These are phyloP conservation scores for Zygotorulaspora chibaensis DNA, from an alignment of 805 yeast genomes.

Conservation along the genomic window DNA sequence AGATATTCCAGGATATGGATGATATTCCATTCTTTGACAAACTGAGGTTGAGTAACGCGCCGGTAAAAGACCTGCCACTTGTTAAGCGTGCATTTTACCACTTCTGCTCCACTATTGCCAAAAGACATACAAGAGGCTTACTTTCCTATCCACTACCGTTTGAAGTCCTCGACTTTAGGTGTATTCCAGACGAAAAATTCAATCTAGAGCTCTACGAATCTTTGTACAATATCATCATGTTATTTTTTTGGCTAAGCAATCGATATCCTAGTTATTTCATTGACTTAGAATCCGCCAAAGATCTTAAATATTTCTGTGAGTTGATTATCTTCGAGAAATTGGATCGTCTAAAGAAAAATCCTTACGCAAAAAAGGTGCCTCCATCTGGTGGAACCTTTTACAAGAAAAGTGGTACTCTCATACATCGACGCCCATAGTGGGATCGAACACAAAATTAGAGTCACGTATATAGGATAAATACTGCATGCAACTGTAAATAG, in stretches of 20 bases:
- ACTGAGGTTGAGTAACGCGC: slow-evolving; percentile 56
- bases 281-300: slow-evolving; percentile 69
- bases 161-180: slow-evolving; percentile 24
- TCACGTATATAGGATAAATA: neutral
- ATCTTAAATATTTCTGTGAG: slow-evolving; percentile 67
- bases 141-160: slow-evolving; percentile 45
- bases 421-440: neutral
- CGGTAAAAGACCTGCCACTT: slow-evolving; percentile 43
- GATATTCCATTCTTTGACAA: slow-evolving; percentile 53
- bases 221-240: slow-evolving; percentile 59
- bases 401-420: slow-evolving; percentile 2
- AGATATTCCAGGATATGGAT: slow-evolving; percentile 41
- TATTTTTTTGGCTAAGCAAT: slow-evolving; percentile 82
- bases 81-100: slow-evolving; percentile 43
- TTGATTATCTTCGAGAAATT: slow-evolving; percentile 39
- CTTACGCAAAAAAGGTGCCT: slow-evolving; percentile 20
- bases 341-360: slow-evolving; percentile 32
- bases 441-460: neutral
- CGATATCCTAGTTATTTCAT: slow-evolving; percentile 79
- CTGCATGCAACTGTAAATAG: neutral
- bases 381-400: slow-evolving; percentile 5
- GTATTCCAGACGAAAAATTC: slow-evolving; percentile 23
- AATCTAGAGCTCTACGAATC: slow-evolving; percentile 45
- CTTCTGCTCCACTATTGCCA: slow-evolving; percentile 52
- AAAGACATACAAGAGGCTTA: slow-evolving; percentile 49